phyloP scores from a whole-genome alignment of 805 yeast species.

The Myxozyma nipponensis region DNA sequence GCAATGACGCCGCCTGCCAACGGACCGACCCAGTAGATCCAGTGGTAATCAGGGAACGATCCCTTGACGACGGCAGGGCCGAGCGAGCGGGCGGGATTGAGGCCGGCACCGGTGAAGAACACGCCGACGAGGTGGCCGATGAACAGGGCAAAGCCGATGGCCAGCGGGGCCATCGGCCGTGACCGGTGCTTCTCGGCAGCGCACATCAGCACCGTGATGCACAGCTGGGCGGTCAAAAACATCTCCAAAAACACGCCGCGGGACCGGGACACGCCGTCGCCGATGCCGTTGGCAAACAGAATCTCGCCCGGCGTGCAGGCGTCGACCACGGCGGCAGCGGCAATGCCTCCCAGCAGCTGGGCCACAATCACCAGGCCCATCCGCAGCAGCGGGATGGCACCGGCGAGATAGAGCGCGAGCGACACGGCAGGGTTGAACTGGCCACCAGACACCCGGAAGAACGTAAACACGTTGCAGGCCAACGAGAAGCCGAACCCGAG shows the following conservation, averaged over 20 bases:
- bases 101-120: slow-evolving; percentile 85
- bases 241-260: slow-evolving; percentile 81
- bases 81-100: slow-evolving; percentile 84
- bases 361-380: slow-evolving; percentile 61
- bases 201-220: slow-evolving; percentile 71
- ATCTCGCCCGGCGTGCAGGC: slow-evolving; percentile 82
- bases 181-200: slow-evolving; percentile 80
- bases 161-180: slow-evolving; percentile 75
- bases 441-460: slow-evolving; percentile 80
- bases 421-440: slow-evolving; percentile 89
- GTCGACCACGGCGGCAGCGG: slow-evolving; percentile 84
- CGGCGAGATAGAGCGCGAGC: slow-evolving; percentile 62
- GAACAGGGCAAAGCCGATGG: slow-evolving; percentile 77
- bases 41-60: slow-evolving; percentile 76
- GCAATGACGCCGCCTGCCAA: slow-evolving; percentile 65
- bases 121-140: slow-evolving; percentile 78
- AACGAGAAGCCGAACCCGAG: slow-evolving; percentile 86
- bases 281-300: slow-evolving; percentile 65
- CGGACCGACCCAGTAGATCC: slow-evolving; percentile 95
- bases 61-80: slow-evolving; percentile 76
- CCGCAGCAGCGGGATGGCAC: slow-evolving; percentile 70
- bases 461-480: slow-evolving; percentile 64
- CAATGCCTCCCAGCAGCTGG: slow-evolving; percentile 82
- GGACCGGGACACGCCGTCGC: slow-evolving; percentile 65
- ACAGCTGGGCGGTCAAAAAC: slow-evolving; percentile 69